Evolutionary conservation across 164 flowering plant genomes (phyloP), one percentile per base, ranked within the genome.

Genomic region (Umbellularia californica): DNA sequence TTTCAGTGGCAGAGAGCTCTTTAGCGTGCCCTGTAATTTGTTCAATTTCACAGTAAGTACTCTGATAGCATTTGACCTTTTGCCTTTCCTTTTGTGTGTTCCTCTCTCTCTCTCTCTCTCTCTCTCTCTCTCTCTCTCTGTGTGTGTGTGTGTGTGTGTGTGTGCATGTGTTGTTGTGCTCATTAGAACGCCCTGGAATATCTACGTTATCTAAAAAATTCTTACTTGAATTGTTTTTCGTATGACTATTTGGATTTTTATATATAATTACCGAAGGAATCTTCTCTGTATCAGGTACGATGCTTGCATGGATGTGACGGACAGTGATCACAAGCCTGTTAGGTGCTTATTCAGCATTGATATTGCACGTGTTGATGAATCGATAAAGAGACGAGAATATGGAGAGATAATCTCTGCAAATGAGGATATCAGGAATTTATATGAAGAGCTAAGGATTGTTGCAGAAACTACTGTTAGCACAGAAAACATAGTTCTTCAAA

Each of bases 301-400:
- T 35, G 99, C 98, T 75, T 88, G 91, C 86, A 96, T 96, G 99
- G 98, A 94, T 72, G 99, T 96, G 60, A 88, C 86, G 5, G 99
- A 96, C 66, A 96, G 99, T 77, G 99, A 96, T 83, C 99, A 96
- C 87, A 96, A 96, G 79, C 99, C 99, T 62, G 97, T 96, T 2
- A 89, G 98, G 41, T 92, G 97, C 79, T 89, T 88, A 77, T 86
- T 89, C 65, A 79, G 68, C 79, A 85, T 89, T 22, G 85, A 89
- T 70, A 84, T 96, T 72, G 88, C 93, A 35, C 90, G 82, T 72
- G 86, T 85, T 47, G 98, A 96, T 84, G 88, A 90, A 80, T 89
- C 97, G 50, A 82, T 87, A 60, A 86, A 91, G 79, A 90, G 99
- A 83, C 83, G 84, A 77, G 92, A 84, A 75, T 84, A 87, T 78